Evolutionary conservation across 306 rosid genomes (phyloP).

Genomic region (Acacia crassicarpa): DNA sequence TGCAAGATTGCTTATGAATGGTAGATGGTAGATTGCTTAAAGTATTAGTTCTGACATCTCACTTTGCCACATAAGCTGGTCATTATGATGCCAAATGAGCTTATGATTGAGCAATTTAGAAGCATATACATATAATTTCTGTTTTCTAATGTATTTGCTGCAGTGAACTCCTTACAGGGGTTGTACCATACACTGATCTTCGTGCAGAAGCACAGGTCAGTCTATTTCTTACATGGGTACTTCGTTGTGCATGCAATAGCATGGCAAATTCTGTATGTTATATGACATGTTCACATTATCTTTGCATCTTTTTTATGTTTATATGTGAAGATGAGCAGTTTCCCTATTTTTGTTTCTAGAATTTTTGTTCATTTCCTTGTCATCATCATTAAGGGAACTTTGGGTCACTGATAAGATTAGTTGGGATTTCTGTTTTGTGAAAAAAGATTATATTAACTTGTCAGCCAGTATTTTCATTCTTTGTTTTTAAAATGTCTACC

Average conservation of each 20-base stretch:
- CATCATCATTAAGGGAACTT: constrained; percentile 19
- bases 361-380: background rate
- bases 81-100: background rate
- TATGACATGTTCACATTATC: constrained; percentile 2
- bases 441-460: background rate
- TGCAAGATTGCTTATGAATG: constrained; percentile 2
- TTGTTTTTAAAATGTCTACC: background rate
- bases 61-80: constrained; percentile 5
- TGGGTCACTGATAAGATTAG: background rate
- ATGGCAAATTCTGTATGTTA: background rate
- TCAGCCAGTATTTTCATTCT: background rate
- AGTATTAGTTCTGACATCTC: background rate
- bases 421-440: background rate
- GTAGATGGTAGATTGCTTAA: constrained; percentile 13
- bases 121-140: background rate
- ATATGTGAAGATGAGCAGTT: background rate
- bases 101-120: background rate
- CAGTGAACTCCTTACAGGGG: constrained; percentile 96
- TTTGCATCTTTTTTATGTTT: background rate
- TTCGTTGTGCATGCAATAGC: constrained; percentile 16
- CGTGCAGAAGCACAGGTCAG: constrained; percentile 89
- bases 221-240: constrained; percentile 19
- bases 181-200: constrained; percentile 97
- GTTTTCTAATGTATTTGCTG: constrained; percentile 32
- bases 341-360: background rate